Conservation (phyloP, 164 flowering plant species). For the Magnolia sinica region DNA sequence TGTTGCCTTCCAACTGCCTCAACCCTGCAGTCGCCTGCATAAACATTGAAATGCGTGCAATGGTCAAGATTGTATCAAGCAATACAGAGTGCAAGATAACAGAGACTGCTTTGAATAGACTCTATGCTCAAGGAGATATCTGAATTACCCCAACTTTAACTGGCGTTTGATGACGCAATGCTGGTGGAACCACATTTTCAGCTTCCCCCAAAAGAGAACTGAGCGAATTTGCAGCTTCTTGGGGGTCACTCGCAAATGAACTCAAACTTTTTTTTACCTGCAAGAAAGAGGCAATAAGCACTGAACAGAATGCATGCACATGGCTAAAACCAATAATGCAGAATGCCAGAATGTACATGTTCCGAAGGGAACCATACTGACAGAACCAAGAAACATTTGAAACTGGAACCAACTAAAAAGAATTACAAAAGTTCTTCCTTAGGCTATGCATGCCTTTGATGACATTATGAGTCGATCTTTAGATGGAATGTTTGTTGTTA, state of each 20-base stretch:
- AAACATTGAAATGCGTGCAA: conserved; percentile 4
- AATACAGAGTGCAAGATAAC: neutral
- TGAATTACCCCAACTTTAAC: conserved; percentile 81
- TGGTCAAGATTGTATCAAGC: neutral
- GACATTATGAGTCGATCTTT: neutral
- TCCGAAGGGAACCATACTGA: neutral
- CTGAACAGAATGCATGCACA: neutral
- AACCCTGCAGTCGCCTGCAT: conserved; percentile 94
- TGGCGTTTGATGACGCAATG: conserved; percentile 56
- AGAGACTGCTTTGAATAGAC: neutral
- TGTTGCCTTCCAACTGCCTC: conserved; percentile 67
- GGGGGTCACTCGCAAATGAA: conserved; percentile 58
- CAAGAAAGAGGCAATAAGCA: conserved; percentile 5
- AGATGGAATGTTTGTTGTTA: neutral
- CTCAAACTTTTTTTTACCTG: conserved; percentile 86
- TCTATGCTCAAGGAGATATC: neutral
- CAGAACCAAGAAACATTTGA: neutral
- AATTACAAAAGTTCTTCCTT: neutral
- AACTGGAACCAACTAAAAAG: neutral
- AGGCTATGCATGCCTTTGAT: too few relatives aligned
- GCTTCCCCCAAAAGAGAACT: conserved; percentile 60
- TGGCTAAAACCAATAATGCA: neutral
- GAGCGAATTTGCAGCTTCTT: conserved; percentile 64
- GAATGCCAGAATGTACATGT: neutral
- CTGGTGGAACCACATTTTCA: conserved; percentile 59